Conservation (phyloP, 495 filamentous ascomycete genomes). For the Penicillium angulare region DNA sequence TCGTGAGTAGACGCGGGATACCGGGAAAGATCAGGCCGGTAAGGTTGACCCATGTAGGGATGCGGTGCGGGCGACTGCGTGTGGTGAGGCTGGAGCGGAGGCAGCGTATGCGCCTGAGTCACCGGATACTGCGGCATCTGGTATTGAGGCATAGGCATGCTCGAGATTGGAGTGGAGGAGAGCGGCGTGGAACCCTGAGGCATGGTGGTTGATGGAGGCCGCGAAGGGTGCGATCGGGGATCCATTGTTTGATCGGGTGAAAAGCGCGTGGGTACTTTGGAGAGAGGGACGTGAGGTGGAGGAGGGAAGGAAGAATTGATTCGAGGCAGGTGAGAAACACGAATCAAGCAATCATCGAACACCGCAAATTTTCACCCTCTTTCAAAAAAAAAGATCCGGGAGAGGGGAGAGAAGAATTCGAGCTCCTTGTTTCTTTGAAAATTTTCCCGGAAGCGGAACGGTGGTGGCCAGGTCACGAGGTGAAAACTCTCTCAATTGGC, state of each 20-base stretch:
- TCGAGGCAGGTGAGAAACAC: constrained; percentile 6
- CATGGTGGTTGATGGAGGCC: constrained; percentile 55
- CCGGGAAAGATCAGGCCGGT: constrained; percentile 63
- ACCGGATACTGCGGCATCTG: constrained; percentile 55
- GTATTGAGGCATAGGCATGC: constrained; percentile 52
- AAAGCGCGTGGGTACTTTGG: too few relatives aligned
- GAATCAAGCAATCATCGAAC: constrained; percentile 52
- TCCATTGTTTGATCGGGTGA: too few relatives aligned
- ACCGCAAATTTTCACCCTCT: constrained; percentile 3
- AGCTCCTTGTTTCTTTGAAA: constrained; percentile 20
- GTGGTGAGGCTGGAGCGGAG: constrained; percentile 65
- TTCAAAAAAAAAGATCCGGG: neutral
- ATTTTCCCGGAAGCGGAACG: constrained; percentile 20
- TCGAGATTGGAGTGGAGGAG: constrained; percentile 43
- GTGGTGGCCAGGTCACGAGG: constrained; percentile 16
- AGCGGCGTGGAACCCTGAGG: constrained; percentile 53
- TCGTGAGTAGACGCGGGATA: constrained; percentile 63
- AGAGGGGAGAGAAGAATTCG: neutral
- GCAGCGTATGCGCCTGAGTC: constrained; percentile 65
- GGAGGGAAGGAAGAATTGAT: constrained; percentile 15
- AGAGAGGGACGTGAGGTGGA: constrained; percentile 10
- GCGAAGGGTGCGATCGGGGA: constrained; percentile 54
- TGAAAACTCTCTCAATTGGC: constrained; percentile 4
- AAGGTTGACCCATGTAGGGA: constrained; percentile 56
- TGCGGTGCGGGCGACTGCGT: constrained; percentile 46